These are phyloP conservation scores for Cladosporium sp. DNA, from an alignment of 2,329 filamentous ascomycete genomes.

Conservation along the genomic window DNA sequence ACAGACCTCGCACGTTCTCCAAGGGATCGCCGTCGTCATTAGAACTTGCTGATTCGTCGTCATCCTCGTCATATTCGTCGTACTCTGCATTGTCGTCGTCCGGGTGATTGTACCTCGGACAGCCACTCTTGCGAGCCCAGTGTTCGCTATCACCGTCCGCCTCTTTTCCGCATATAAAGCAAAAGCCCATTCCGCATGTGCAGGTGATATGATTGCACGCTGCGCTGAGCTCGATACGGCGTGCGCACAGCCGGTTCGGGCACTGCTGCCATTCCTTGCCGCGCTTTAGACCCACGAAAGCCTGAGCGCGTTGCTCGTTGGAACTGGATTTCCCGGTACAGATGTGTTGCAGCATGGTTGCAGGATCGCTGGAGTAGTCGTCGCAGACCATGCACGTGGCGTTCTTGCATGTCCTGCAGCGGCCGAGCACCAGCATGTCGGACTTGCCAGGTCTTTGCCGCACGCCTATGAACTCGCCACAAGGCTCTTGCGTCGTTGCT, in stretches of 20 bases:
- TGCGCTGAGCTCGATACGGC: slow-evolving; percentile 15
- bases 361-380: not conserved
- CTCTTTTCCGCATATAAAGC: slow-evolving; percentile 20
- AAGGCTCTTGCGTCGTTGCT: not conserved
- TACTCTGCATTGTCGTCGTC: not conserved
- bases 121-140: slow-evolving; percentile 11
- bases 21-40: not conserved
- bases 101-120: slow-evolving; percentile 19
- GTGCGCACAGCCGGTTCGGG: slow-evolving; percentile 12
- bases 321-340: not conserved
- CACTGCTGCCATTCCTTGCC: slow-evolving; percentile 22
- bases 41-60: not conserved
- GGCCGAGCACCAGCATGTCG: not conserved
- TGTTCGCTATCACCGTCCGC: slow-evolving; percentile 15
- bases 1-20: slow-evolving; percentile 3
- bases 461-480: not conserved
- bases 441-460: not conserved
- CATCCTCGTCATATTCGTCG: not conserved
- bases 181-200: slow-evolving; percentile 18
- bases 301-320: not conserved
- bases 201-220: slow-evolving; percentile 22
- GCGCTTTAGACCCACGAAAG: slow-evolving; percentile 19
- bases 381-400: slow-evolving; percentile 10
- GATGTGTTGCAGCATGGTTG: not conserved
- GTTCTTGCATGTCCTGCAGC: not conserved